These are phyloP conservation scores for Boletus huronensis DNA, from an alignment of 768 basidiomycete genomes.

Conservation along the genomic window DNA sequence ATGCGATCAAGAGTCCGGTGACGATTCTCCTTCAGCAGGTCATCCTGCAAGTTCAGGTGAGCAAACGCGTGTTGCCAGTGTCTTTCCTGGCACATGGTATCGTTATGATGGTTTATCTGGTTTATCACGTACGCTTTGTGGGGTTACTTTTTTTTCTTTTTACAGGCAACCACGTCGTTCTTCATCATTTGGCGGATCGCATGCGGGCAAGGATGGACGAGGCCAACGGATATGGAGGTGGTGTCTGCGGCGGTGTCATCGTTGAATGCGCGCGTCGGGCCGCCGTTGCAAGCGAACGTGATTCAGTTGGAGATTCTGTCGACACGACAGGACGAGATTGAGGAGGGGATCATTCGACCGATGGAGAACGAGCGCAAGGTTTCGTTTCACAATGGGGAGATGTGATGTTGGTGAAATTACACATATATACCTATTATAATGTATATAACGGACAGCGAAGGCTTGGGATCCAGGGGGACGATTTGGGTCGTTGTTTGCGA, in stretches of 20 bases:
- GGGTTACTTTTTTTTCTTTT: background rate
- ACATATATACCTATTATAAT: background rate
- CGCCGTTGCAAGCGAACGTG: background rate
- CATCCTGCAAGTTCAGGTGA: constrained; percentile 6
- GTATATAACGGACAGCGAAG: background rate
- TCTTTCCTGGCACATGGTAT: background rate
- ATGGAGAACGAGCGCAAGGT: background rate
- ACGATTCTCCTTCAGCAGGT: constrained; percentile 37
- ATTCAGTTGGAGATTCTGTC: background rate
- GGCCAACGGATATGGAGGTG: background rate
- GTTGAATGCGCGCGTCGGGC: background rate
- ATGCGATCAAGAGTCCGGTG: constrained; percentile 38
- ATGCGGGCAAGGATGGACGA: constrained; percentile 34
- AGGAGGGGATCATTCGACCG: background rate
- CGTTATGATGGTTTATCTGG: background rate
- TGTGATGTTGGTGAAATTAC: background rate
- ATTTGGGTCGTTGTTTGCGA: background rate
- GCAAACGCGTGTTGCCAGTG: background rate
- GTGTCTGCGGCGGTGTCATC: background rate
- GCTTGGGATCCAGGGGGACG: too few relatives aligned
- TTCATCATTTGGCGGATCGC: constrained; percentile 39
- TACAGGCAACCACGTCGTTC: constrained; percentile 37
- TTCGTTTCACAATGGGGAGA: background rate
- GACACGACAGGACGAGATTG: background rate
- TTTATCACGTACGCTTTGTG: background rate